phyloP scores from a whole-genome alignment of 768 basidiomycete genomes.

The Leccinum obscurum region DNA sequence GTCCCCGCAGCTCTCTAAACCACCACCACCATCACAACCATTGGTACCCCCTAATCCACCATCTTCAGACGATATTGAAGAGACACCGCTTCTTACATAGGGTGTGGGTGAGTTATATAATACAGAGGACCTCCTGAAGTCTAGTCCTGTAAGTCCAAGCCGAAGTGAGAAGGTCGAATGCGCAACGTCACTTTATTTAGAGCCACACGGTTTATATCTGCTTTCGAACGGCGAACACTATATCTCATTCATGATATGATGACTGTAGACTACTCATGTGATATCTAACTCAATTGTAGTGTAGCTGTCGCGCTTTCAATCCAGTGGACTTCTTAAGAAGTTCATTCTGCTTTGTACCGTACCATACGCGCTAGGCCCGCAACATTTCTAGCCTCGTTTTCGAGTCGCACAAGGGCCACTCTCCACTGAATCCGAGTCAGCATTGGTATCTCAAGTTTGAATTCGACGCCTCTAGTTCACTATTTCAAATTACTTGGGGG shows the following conservation, averaged over 20 bases:
- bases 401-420: no score
- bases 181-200: background rate
- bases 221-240: background rate
- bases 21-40: background rate
- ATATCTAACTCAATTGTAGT: background rate
- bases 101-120: background rate
- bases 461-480: no score
- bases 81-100: background rate
- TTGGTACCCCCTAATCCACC: background rate
- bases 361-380: no score
- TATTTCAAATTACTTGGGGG: no score
- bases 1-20: slow-evolving; percentile 4
- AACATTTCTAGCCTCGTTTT: no score
- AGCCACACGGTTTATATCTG: background rate
- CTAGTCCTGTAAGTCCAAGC: background rate
- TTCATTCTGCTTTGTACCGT: no score
- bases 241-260: background rate
- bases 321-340: background rate
- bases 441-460: no score
- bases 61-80: background rate
- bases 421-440: no score
- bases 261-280: background rate
- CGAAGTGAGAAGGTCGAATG: background rate
- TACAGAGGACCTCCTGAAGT: background rate
- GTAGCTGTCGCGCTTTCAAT: background rate